Evolutionary conservation across 2,329 filamentous ascomycete species (phyloP).

Genomic region (Claviceps sp.): DNA sequence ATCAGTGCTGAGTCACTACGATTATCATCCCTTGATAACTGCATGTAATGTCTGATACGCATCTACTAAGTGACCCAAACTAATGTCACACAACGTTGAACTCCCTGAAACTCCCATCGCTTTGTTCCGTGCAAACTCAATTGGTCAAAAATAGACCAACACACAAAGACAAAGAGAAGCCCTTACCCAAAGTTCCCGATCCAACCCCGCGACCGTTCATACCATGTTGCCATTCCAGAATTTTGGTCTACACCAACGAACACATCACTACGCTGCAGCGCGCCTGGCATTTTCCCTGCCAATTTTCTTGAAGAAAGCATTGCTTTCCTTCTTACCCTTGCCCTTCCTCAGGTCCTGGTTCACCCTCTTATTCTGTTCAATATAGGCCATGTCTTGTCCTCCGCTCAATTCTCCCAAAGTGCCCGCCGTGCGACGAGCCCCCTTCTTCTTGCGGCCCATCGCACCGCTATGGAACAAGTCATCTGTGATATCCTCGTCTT

Average conservation of each 20-base stretch:
- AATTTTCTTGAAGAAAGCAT: constrained; percentile 29
- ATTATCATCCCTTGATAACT: too few species aligned
- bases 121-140: background rate
- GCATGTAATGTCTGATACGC: too few species aligned
- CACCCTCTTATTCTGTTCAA: constrained; percentile 63
- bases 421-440: constrained; percentile 67
- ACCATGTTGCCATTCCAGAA: background rate
- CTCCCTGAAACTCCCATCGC: background rate
- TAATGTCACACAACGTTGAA: background rate
- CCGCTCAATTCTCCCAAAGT: constrained; percentile 76
- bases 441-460: constrained; percentile 38
- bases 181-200: background rate
- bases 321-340: constrained; percentile 25
- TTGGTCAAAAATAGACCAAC: background rate
- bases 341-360: constrained; percentile 33
- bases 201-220: background rate
- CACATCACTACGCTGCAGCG: constrained; percentile 16
- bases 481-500: constrained; percentile 51
- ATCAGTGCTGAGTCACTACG: too few species aligned
- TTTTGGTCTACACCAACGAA: background rate
- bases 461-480: constrained; percentile 27
- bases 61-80: too few species aligned
- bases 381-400: constrained; percentile 94
- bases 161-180: background rate
- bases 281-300: constrained; percentile 26